These are phyloP conservation scores for Alternaria brassicicola DNA, from an alignment of 2,329 filamentous ascomycete genomes.

Conservation along the genomic window DNA sequence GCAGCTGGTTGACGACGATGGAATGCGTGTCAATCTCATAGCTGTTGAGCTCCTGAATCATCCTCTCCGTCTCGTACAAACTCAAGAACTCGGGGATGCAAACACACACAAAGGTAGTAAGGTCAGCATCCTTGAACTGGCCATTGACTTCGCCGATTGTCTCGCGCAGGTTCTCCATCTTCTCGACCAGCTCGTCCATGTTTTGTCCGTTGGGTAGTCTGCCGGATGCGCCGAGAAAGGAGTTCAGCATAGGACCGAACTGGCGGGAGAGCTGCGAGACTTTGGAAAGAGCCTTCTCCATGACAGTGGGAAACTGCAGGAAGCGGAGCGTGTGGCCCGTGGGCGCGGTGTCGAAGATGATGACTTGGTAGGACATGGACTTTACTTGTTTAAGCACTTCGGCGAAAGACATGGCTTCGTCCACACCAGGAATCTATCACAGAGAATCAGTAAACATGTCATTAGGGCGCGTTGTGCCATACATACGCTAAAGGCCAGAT, in stretches of 20 bases:
- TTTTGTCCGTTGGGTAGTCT: conserved; percentile 89
- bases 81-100: conserved; percentile 97
- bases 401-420: conserved; percentile 99
- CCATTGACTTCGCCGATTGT: conserved; percentile 96
- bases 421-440: conserved; percentile 88
- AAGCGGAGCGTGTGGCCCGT: conserved; percentile 98
- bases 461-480: background rate
- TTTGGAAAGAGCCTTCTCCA: conserved; percentile 98
- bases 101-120: conserved; percentile 97
- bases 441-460: conserved; percentile 1
- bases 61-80: conserved; percentile 97
- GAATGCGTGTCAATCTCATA: conserved; percentile 96
- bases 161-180: conserved; percentile 90
- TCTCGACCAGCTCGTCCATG: conserved; percentile 88
- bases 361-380: conserved; percentile 96
- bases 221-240: conserved; percentile 79
- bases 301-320: conserved; percentile 95
- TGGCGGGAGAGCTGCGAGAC: conserved; percentile 91
- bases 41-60: conserved; percentile 96
- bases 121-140: conserved; percentile 95
- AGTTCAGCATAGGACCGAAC: conserved; percentile 94
- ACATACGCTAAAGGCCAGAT: conserved; percentile 89
- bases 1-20: conserved; percentile 96
- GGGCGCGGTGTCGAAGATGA: conserved; percentile 98
- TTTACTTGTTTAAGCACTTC: conserved; percentile 99